Base-by-base conservation (phyloP, 768 basidiomycete genomes). In the Boletus sp. region DNA sequence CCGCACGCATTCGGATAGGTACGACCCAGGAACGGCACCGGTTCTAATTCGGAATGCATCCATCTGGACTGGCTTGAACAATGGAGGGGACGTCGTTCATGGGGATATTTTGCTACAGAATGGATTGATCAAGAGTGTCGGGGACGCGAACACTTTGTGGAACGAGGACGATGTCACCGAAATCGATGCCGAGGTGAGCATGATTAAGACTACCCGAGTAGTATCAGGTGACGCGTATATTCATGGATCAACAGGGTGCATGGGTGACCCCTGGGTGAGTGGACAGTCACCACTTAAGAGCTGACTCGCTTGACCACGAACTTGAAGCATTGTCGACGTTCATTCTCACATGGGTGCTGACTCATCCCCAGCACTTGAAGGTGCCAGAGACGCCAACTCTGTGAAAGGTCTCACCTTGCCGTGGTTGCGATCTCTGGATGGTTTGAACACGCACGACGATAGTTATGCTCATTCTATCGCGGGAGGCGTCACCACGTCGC, bases 401-500 rank as follows among this genome's bases (percentile, higher is more conserved):
- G 32, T 59, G 11, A 77, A 82, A 8, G 30, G 63, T 7, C 54
- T 53, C 29, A 11, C 81, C 14, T 70, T 78, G 32, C 85, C 87
- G 3, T 88, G 84, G 83, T 71, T 92, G 11, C 78, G 89, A 35
- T 83, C 83, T 11, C 70, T 91, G 18, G 89, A 92, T 58, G 89
- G 81, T 0, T 66, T 92, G 60, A 90, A 92, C 68, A 90, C 87
- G 0, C 89, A 89, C 56, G 90, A 92, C 67, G 76, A 76, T 2
- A 75, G 82, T 3, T 88, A 84, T 64, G 70, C 76, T 17, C 74
- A 84, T 4, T 73, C 82, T 4, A 78, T 87, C 15, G 70, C 89
- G 0, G 91, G 91, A 2, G 91, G 81, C 0, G 82, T 91, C 5
- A 90, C 91, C 0, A 88, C 87, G 3, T 83, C 84, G 4, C 81